Evolutionary conservation across 2,329 filamentous ascomycete genomes (phyloP).

Genomic region (Tolypocladium inflatum): DNA sequence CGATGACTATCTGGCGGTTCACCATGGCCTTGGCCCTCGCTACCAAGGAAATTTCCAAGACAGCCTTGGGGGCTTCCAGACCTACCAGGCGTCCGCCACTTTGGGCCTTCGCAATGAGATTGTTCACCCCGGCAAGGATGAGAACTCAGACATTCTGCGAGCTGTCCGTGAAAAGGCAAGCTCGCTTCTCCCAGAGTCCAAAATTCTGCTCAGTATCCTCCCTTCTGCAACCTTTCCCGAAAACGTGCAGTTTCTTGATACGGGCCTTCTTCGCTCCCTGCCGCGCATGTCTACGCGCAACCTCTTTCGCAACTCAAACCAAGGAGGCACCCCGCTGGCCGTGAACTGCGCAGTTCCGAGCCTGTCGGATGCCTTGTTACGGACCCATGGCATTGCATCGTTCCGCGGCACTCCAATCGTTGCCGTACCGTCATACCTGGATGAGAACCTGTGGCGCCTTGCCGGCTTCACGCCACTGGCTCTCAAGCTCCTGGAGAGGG

Average conservation of each 20-base stretch:
- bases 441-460: conserved; percentile 86
- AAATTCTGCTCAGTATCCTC: conserved; percentile 73
- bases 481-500: conserved; percentile 73
- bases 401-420: conserved; percentile 78
- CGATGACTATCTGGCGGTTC: conserved; percentile 85
- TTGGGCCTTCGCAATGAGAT: conserved; percentile 87
- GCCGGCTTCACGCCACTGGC: conserved; percentile 85
- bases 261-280: conserved; percentile 65
- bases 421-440: conserved; percentile 70
- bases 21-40: conserved; percentile 78
- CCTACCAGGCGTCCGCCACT: conserved; percentile 85
- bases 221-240: conserved; percentile 73
- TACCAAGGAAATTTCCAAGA: conserved; percentile 98
- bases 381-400: conserved; percentile 70
- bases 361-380: conserved; percentile 79
- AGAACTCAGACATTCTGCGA: conserved; percentile 81
- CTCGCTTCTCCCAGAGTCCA: conserved; percentile 68
- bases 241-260: conserved; percentile 70
- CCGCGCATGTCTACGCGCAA: conserved; percentile 64
- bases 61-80: conserved; percentile 89
- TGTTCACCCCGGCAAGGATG: conserved; percentile 79
- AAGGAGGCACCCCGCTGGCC: conserved; percentile 61
- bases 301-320: conserved; percentile 25
- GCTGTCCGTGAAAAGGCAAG: conserved; percentile 83
- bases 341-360: conserved; percentile 83